A percentile compares a stretch with the other conserved stretches of the same genome.
These are phyloP conservation scores for Arthroderma uncinatum DNA, from an alignment of 2,329 filamentous ascomycete genomes.

Conservation along the genomic window DNA sequence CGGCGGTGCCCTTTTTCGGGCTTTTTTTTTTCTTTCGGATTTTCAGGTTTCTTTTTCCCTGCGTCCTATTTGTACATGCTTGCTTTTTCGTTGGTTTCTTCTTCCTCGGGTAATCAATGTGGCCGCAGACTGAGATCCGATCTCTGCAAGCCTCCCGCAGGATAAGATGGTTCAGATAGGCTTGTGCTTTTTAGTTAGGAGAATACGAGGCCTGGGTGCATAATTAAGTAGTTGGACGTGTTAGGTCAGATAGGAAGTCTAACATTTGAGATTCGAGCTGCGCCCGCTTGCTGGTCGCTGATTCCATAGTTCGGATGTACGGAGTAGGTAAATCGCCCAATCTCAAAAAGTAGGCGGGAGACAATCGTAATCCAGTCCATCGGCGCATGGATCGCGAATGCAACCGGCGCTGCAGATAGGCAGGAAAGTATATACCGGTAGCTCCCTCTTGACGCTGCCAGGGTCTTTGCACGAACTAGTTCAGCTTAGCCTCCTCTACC, in stretches of 20 bases:
- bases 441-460: neutral
- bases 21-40: slow-evolving; percentile 8
- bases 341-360: neutral
- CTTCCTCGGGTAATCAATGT: slow-evolving; percentile 3
- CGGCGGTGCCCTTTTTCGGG: slow-evolving; percentile 11
- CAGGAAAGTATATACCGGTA: neutral
- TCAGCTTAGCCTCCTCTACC: neutral
- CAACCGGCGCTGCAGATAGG: neutral
- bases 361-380: slow-evolving; percentile 4
- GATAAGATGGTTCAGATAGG: neutral
- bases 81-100: slow-evolving; percentile 7
- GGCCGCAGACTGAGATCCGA: slow-evolving; percentile 2
- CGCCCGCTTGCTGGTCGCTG: neutral
- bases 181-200: neutral
- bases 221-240: neutral
- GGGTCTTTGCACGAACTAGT: neutral
- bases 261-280: neutral
- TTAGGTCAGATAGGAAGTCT: neutral
- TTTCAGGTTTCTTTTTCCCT: slow-evolving; percentile 8
- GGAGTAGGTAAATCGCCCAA: neutral
- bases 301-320: neutral
- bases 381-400: slow-evolving; percentile 3
- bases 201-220: neutral
- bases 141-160: slow-evolving; percentile 5
- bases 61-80: slow-evolving; percentile 3